These are phyloP conservation scores for Yamadazyma tumulicola DNA, from an alignment of 805 yeast species.

Conservation along the genomic window DNA sequence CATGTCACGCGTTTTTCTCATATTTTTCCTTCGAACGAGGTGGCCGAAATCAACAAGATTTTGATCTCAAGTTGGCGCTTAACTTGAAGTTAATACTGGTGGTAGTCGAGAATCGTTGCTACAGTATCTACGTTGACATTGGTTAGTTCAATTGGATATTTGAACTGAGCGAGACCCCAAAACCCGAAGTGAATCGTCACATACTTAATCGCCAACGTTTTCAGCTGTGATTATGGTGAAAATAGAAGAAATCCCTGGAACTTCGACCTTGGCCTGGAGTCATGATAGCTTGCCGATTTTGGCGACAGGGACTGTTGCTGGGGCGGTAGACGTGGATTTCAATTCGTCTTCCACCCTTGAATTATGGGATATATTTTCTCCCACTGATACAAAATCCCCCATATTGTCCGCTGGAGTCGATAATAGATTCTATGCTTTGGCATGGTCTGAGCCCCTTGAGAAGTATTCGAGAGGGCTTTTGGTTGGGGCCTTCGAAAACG, in stretches of 20 bases:
- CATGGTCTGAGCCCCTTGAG: constrained; percentile 68
- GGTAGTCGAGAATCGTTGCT: too few species aligned
- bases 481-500: constrained; percentile 89
- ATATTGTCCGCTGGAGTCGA: constrained; percentile 34
- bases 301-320: constrained; percentile 94
- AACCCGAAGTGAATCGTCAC: too few species aligned
- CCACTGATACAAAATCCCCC: constrained; percentile 28
- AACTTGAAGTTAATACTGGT: too few species aligned
- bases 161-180: too few species aligned
- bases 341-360: constrained; percentile 75
- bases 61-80: too few species aligned
- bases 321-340: constrained; percentile 87
- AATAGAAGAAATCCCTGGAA: constrained; percentile 74
- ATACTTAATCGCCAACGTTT: too few species aligned
- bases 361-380: constrained; percentile 64
- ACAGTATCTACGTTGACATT: too few species aligned
- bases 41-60: too few species aligned
- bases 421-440: constrained; percentile 64
- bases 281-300: constrained; percentile 67
- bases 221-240: too few species aligned
- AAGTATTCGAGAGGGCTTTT: constrained; percentile 51
- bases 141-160: too few species aligned
- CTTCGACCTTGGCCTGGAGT: constrained; percentile 98
- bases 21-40: too few species aligned
- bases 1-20: too few species aligned